Evolutionary conservation across 768 basidiomycete genomes (phyloP).

Genomic region (Neoboletus brunneissimus): DNA sequence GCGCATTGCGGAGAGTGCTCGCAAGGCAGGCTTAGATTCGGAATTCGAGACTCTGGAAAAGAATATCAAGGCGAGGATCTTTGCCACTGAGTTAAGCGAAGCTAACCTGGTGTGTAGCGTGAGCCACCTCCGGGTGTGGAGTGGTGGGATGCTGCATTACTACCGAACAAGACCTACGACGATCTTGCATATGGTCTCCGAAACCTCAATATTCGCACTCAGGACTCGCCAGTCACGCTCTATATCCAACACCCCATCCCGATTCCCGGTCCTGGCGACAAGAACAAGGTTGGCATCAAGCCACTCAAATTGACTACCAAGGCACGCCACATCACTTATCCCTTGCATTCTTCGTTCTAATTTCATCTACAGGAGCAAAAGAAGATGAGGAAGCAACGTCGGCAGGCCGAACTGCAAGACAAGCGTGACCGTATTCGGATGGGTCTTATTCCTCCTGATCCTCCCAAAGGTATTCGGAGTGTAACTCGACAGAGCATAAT

Average conservation of each 20-base stretch:
- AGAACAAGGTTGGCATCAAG: conserved; percentile 73
- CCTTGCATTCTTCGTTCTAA: not conserved
- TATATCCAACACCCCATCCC: conserved; percentile 98
- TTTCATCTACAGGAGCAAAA: conserved; percentile 69
- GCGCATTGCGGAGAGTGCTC: conserved; percentile 87
- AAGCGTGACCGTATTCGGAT: conserved; percentile 93
- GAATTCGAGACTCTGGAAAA: conserved; percentile 91
- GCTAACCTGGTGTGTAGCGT: conserved; percentile 45
- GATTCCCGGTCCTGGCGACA: conserved; percentile 87
- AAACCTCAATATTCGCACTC: conserved; percentile 59
- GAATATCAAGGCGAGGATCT: conserved; percentile 67
- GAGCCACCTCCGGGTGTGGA: conserved; percentile 86
- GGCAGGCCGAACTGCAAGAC: conserved; percentile 88
- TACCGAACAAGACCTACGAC: conserved; percentile 78
- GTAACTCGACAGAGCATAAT: not conserved
- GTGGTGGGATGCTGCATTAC: conserved; percentile 94
- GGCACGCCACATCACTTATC: conserved; percentile 32
- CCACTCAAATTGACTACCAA: conserved; percentile 92
- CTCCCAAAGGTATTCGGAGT: conserved; percentile 77
- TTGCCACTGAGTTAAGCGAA: not conserved
- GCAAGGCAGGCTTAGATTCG: conserved; percentile 91
- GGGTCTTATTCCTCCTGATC: conserved; percentile 92
- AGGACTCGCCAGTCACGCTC: conserved; percentile 75
- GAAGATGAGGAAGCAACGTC: conserved; percentile 90
- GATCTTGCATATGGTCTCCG: conserved; percentile 62